Conservation (phyloP, 495 filamentous ascomycete genomes). For the Lasiosphaeris hirsuta region DNA sequence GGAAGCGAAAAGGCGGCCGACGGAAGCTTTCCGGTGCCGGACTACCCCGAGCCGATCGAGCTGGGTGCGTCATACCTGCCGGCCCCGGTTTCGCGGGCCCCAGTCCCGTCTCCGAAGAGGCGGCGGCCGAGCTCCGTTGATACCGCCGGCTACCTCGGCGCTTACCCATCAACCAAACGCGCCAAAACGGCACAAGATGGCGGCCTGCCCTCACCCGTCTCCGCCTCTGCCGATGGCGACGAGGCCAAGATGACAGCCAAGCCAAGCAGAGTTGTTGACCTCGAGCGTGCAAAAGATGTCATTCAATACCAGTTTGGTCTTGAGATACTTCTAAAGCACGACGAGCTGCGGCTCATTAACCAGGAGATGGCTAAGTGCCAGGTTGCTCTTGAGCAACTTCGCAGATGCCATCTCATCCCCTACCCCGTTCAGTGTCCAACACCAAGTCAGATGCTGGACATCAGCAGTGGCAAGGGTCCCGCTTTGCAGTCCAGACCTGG, state of each 20-base stretch:
- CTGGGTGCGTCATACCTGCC: conserved; percentile 11
- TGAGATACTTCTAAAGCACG: conserved; percentile 90
- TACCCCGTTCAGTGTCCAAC: conserved; percentile 65
- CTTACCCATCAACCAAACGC: conserved; percentile 30
- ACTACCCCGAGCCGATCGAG: conserved; percentile 10
- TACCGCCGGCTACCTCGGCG: conserved; percentile 9
- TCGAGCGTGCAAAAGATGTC: conserved; percentile 58
- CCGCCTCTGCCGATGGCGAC: conserved; percentile 23
- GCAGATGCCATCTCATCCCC: conserved; percentile 85
- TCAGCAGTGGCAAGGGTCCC: conserved; percentile 68
- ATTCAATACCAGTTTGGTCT: conserved; percentile 84
- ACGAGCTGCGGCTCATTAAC: conserved; percentile 89
- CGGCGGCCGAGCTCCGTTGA: conserved; percentile 37
- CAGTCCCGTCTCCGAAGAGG: conserved; percentile 27
- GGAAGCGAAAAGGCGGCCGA: conserved; percentile 42
- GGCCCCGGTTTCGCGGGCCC: conserved; percentile 16
- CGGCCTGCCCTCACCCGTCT: conserved; percentile 30
- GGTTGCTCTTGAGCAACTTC: conserved; percentile 89
- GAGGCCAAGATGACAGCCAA: conserved; percentile 19
- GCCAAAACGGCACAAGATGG: conserved; percentile 34
- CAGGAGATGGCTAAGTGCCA: conserved; percentile 96
- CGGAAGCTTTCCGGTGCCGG: conserved; percentile 14
- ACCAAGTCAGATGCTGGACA: conserved; percentile 58
- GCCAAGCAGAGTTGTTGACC: conserved; percentile 15
- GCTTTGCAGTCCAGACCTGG: conserved; percentile 55